Conservation (phyloP, 495 filamentous ascomycete genomes). For the Massariosphaeria phaeospora region DNA sequence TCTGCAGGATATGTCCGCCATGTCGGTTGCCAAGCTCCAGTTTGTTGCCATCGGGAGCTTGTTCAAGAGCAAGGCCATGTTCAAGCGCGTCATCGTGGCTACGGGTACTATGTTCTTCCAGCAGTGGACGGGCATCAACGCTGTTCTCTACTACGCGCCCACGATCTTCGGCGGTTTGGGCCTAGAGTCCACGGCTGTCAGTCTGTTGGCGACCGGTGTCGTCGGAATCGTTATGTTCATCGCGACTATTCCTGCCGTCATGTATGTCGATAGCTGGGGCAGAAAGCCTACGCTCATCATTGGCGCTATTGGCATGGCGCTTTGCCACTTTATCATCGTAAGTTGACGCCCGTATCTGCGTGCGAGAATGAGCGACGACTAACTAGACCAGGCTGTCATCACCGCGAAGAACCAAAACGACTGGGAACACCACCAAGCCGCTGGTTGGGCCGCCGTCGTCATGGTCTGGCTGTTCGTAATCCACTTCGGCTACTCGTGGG, state of each 20-base stretch:
- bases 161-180: slow-evolving; percentile 69
- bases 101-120: slow-evolving; percentile 71
- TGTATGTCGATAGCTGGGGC: slow-evolving; percentile 51
- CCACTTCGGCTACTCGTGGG: slow-evolving; percentile 75
- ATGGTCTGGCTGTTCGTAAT: slow-evolving; percentile 83
- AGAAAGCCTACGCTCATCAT: slow-evolving; percentile 40
- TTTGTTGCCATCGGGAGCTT: slow-evolving; percentile 67
- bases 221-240: slow-evolving; percentile 68
- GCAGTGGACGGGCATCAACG: slow-evolving; percentile 72
- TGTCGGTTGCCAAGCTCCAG: slow-evolving; percentile 62
- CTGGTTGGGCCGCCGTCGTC: slow-evolving; percentile 71
- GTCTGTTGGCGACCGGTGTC: slow-evolving; percentile 72
- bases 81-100: slow-evolving; percentile 65
- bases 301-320: slow-evolving; percentile 41
- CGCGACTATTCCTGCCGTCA: slow-evolving; percentile 62
- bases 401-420: slow-evolving; percentile 58
- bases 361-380: background rate
- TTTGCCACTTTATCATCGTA: slow-evolving; percentile 60
- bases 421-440: slow-evolving; percentile 55
- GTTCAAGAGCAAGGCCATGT: slow-evolving; percentile 69
- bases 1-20: slow-evolving; percentile 53
- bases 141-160: slow-evolving; percentile 70
- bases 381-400: slow-evolving; percentile 51
- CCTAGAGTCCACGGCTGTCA: slow-evolving; percentile 55
- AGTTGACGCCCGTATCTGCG: background rate